Percentiles rank a stretch among this genome's conserved stretches.
These are phyloP conservation scores for Xylariaceae sp. DNA, from an alignment of 2,329 filamentous ascomycete species.

Conservation along the genomic window DNA sequence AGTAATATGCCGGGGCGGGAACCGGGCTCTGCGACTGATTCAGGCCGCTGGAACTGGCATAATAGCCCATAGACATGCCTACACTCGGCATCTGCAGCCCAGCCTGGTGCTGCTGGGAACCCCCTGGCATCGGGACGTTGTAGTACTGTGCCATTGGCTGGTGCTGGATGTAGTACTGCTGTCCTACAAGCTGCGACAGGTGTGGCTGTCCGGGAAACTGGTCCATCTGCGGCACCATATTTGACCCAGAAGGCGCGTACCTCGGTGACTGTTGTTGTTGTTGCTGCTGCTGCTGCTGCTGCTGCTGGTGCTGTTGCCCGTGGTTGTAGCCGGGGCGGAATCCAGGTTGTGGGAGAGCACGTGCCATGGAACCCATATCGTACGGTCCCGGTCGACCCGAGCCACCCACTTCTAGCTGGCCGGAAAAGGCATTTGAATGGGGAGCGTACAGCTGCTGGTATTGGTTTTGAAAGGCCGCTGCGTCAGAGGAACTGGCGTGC, in stretches of 20 bases:
- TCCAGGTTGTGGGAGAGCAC: conserved; percentile 37
- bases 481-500: conserved; percentile 19
- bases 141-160: conserved; percentile 42
- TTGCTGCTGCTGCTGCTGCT: not conserved
- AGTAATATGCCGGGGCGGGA: conserved; percentile 38
- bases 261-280: conserved; percentile 1
- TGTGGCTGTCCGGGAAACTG: conserved; percentile 36
- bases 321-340: conserved; percentile 37
- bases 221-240: conserved; percentile 36
- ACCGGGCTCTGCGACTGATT: conserved; percentile 32
- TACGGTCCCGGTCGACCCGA: conserved; percentile 34
- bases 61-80: conserved; percentile 36
- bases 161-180: conserved; percentile 44
- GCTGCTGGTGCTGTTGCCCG: conserved; percentile 28
- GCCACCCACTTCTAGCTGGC: conserved; percentile 38
- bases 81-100: conserved; percentile 33
- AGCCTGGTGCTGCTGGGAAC: conserved; percentile 32
- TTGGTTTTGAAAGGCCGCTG: conserved; percentile 26
- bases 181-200: conserved; percentile 36
- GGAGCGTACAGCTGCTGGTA: conserved; percentile 30
- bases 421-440: conserved; percentile 36
- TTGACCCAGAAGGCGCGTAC: conserved; percentile 26
- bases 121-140: conserved; percentile 32
- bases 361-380: conserved; percentile 43
- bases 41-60: conserved; percentile 34